Base-by-base conservation (phyloP, 805 yeast species). In the Saturnispora zaruensis region DNA sequence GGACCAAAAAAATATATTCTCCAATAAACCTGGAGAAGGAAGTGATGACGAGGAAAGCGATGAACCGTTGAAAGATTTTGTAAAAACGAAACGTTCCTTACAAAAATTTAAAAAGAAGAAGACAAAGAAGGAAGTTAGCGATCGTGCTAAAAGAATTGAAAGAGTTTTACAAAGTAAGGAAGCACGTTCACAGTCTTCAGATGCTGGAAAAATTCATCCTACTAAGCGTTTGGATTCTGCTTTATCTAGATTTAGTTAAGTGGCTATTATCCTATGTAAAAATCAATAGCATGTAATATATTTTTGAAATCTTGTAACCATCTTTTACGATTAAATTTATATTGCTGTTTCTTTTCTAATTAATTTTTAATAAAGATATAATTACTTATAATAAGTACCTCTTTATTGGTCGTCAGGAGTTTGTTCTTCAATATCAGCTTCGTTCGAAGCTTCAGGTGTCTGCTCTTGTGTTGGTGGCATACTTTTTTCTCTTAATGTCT, bases 121-220 rank as follows among this genome's bases (percentile, higher is more conserved):
- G 75, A 81, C 82, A 49, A 81, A 78, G 64, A 89, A 89, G 62
- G 90, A 89, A 42, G 79, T 90, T 53, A 95, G 88, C 64, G 87
- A 88, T 65, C 81, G 96, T 60, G 83, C 82, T 58, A 61, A 83
- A 63, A 79, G 95, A 56, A 73, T 87, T 11, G 90, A 90, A 63
- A 77, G 76, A 50, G 86, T 86, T 57, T 71, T 87, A 63, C 76
- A 77, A 62, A 75, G 74, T 57, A 97, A 91, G 67, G 86, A 77
- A 66, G 62, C 64, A 32, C 69, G 73, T 59, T 65, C 67, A 45
- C 67, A 67, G 33, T 65, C 68, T 6, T 16, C 40, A 4, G 75
- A 70, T 11, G 75, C 76, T 28, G 75, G 78, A 51, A 77, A 77
- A 54, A 84, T 41, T 11, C 50, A 47, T 28, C 50, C 50, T 13